phyloP scores from a whole-genome alignment of 108 stramenopile species.

The Skeletonema grethae region DNA sequence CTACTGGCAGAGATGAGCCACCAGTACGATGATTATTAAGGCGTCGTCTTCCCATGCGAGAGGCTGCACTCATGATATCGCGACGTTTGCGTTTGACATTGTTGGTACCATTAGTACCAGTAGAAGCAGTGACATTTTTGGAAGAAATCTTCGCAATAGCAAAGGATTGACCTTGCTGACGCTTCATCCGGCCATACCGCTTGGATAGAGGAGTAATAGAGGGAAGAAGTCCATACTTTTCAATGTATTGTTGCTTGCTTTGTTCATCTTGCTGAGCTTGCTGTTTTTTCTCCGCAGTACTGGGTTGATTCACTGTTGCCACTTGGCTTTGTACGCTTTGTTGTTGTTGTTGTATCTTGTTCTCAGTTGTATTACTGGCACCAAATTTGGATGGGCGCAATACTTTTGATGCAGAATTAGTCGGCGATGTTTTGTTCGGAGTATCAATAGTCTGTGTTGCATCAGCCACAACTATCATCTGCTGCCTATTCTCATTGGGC shows the following conservation, averaged over 20 bases:
- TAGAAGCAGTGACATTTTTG: not conserved
- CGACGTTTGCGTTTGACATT: conserved; percentile 14
- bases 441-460: not conserved
- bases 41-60: conserved; percentile 3
- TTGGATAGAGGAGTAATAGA: conserved; percentile 34
- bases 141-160: not conserved
- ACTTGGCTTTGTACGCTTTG: not conserved
- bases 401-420: not conserved
- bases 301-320: not conserved
- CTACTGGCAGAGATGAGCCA: not conserved
- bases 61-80: conserved; percentile 5
- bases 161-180: conserved; percentile 1
- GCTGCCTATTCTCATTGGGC: not conserved
- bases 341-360: not conserved
- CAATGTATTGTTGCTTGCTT: conserved; percentile 17
- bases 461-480: not conserved
- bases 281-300: not conserved
- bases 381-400: conserved; percentile 7
- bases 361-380: not conserved
- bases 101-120: not conserved
- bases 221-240: conserved; percentile 15
- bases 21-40: not conserved
- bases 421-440: not conserved
- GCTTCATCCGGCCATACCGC: conserved; percentile 30
- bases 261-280: conserved; percentile 13